These are phyloP conservation scores for Pseudoperonospora humuli DNA, from an alignment of 352 stramenopile genomes.

Conservation along the genomic window DNA sequence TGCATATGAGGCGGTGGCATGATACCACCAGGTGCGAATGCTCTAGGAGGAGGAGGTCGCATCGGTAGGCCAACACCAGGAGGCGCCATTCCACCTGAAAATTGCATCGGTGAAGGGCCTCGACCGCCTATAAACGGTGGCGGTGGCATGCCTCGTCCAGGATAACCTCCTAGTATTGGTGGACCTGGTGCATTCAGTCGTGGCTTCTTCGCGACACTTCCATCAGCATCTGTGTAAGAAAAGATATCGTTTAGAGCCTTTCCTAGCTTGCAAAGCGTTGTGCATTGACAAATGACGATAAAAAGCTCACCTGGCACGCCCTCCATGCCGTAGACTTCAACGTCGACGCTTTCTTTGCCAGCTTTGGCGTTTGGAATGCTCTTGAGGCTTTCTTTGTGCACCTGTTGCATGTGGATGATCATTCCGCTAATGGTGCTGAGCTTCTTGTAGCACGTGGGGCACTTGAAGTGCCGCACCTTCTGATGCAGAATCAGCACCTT, in stretches of 20 bases:
- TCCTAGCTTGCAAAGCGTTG: neutral
- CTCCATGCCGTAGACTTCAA: conserved; percentile 89
- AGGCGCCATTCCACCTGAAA: conserved; percentile 24
- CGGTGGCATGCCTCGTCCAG: conserved; percentile 34
- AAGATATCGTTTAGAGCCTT: neutral
- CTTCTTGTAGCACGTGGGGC: conserved; percentile 87
- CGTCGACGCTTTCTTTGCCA: conserved; percentile 64
- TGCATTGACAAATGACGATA: neutral
- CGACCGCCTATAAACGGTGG: conserved; percentile 40
- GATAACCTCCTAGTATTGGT: conserved; percentile 37
- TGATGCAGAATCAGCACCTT: conserved; percentile 90
- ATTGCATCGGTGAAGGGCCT: conserved; percentile 34
- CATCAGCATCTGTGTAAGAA: conserved; percentile 10
- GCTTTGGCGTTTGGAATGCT: conserved; percentile 82
- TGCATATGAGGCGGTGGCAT: conserved; percentile 31
- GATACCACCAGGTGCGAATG: conserved; percentile 10
- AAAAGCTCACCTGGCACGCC: conserved; percentile 50
- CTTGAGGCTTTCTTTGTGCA: conserved; percentile 82
- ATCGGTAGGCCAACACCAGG: conserved; percentile 41
- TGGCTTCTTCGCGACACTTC: conserved; percentile 32
- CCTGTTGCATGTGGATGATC: conserved; percentile 83
- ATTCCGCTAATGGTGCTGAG: conserved; percentile 86
- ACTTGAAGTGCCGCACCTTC: conserved; percentile 91
- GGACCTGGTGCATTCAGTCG: conserved; percentile 26
- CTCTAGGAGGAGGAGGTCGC: conserved; percentile 30